Base-by-base conservation (phyloP, 2,329 filamentous ascomycete genomes). In the Aspergillus sojae region DNA sequence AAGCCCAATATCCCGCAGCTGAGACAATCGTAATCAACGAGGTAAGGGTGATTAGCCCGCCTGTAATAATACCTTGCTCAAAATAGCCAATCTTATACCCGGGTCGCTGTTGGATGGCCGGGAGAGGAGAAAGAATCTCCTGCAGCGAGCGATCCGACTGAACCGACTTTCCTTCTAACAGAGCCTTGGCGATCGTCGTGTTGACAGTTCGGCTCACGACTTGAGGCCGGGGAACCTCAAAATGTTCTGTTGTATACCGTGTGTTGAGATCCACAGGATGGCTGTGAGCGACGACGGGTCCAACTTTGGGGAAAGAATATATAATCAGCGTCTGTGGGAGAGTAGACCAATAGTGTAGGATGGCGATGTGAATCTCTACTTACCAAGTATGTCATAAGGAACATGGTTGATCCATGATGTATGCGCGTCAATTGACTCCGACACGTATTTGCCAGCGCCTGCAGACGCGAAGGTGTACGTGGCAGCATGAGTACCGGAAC, bases 381-480 rank as follows among this genome's bases (percentile, higher is more conserved):
- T 19, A 34, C 81, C 68, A 4, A 89, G 80, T 2, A 89, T 75
- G 39, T 84, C 80, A 2, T 77, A 65, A 0, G 87, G 87, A 7
- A 89, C 80, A 58, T 87, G 83, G 71, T 89, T 89, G 61, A 86
- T 76, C 70, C 84, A 85, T 0, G 83, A 82, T 0, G 82, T 71
- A 14, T 82, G 76, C 3, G 85, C 78, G 10, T 79, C 69, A 41
- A 89, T 75, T 71, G 85, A 88, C 66, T 89, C 85, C 9, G 81
- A 79, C 5, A 89, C 78, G 65, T 89, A 90, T 71, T 89, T 89
- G 19, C 82, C 85, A 2, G 83, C 76, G 1, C 77, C 65, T 0
- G 82, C 77, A 26, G 77, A 76, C 11, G 82, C 81, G 70, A 88
- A 89, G 65, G 85, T 77, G 67, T 86, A 88, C 2, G 81, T 78